These are phyloP conservation scores for Castanea mollissima DNA, from an alignment of 306 rosid species.

Conservation along the genomic window DNA sequence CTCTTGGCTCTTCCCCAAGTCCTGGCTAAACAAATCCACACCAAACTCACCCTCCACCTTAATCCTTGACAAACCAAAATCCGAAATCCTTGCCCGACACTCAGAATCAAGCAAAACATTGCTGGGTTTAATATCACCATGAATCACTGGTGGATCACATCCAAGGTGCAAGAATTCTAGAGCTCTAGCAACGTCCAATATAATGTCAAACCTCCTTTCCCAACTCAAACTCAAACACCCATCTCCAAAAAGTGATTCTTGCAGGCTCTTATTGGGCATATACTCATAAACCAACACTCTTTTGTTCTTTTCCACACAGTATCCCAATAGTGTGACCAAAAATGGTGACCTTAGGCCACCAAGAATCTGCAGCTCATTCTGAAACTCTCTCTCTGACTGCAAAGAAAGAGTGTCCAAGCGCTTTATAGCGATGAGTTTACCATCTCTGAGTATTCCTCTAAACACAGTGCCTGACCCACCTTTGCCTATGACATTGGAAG, in stretches of 20 bases:
- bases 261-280: conserved; percentile 88
- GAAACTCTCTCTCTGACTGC: conserved; percentile 88
- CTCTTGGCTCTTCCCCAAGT: conserved; percentile 80
- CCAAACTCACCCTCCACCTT: conserved; percentile 87
- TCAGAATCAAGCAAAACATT: conserved; percentile 80
- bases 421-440: conserved; percentile 77
- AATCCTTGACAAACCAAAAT: conserved; percentile 88
- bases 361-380: conserved; percentile 87
- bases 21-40: conserved; percentile 89
- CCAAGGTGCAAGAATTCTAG: conserved; percentile 85
- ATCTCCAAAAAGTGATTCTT: conserved; percentile 84
- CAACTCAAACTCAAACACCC: conserved; percentile 59
- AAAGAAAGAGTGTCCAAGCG: conserved; percentile 59
- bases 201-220: conserved; percentile 73
- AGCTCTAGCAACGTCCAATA: conserved; percentile 80
- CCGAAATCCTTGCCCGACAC: conserved; percentile 66
- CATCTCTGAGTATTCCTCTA: conserved; percentile 66
- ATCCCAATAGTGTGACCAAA: conserved; percentile 81
- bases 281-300: conserved; percentile 80
- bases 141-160: conserved; percentile 94
- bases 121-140: conserved; percentile 92
- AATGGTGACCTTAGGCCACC: conserved; percentile 90
- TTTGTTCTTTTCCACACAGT: conserved; percentile 70
- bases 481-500: conserved; percentile 75
- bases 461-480: conserved; percentile 98